Evolutionary conservation across 371 early-diverging fungal genomes (phyloP).

Genomic region (Apophysomyces ossiformis): DNA sequence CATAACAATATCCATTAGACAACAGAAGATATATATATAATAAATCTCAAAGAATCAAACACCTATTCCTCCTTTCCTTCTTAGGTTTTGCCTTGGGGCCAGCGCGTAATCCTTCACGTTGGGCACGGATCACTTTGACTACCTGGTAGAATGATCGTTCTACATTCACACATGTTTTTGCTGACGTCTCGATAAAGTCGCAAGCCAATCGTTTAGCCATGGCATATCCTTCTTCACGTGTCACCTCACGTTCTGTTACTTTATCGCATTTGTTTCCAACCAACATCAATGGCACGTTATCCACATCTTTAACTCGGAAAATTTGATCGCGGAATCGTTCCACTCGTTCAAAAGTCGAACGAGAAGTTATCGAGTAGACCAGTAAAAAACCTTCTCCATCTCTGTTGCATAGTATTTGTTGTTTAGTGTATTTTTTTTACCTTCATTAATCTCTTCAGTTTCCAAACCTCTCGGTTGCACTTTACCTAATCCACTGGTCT

Average conservation of each 20-base stretch:
- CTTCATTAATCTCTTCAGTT: slow-evolving; percentile 1
- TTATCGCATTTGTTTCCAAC: slow-evolving; percentile 94
- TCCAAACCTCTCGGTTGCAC: neutral
- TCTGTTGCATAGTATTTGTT: slow-evolving; percentile 22
- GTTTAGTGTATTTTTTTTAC: neutral
- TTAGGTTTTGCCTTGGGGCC: slow-evolving; percentile 20
- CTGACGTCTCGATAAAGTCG: slow-evolving; percentile 79
- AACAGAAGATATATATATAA: slow-evolving; percentile 2
- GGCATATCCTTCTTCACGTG: slow-evolving; percentile 76
- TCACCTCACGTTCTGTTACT: slow-evolving; percentile 75
- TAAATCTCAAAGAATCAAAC: slow-evolving; percentile 23
- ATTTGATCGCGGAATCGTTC: slow-evolving; percentile 83
- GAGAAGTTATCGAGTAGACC: slow-evolving; percentile 85
- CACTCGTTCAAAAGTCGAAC: slow-evolving; percentile 83
- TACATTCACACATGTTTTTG: slow-evolving; percentile 82
- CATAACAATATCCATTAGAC: slow-evolving; percentile 13
- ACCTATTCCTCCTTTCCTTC: slow-evolving; percentile 25
- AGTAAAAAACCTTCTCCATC: slow-evolving; percentile 91
- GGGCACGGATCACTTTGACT: slow-evolving; percentile 54
- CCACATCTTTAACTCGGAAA: slow-evolving; percentile 80
- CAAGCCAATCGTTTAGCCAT: slow-evolving; percentile 66
- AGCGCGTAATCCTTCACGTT: slow-evolving; percentile 22
- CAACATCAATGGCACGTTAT: slow-evolving; percentile 83
- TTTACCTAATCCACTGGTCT: slow-evolving; percentile 72
- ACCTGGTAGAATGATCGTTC: slow-evolving; percentile 64